Evolutionary conservation across 2,329 filamentous ascomycete species (phyloP), one percentile per base, ranked within the genome.

Genomic region (Colletotrichum liriopes): DNA sequence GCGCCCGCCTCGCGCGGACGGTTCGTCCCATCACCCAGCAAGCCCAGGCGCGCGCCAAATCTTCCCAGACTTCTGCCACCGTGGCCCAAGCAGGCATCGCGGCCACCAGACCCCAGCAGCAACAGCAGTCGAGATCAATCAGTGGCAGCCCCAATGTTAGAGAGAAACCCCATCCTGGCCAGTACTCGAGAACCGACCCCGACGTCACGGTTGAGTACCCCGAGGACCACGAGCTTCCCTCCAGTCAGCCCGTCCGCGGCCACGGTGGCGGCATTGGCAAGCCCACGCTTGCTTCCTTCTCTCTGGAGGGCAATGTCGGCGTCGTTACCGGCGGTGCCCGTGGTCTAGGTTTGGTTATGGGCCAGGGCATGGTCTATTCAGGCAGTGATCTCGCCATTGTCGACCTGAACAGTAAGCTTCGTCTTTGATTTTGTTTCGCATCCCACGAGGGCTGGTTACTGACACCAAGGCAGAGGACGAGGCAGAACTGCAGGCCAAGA

Each of bases 351-450:
- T 86, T 98, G 73, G 95, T 97, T 77, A 98, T 98, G 93, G 93
- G 93, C 63, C 95, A 98, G 85, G 95, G 93, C 58, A 90, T 98
- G 82, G 93, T 98, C 65, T 92, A 94, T 65, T 96, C 93, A 65
- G 96, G 96, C 64, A 93, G 94, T 12, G 92, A 97, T 81, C 88
- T 98, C 74, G 96, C 96, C 52, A 93, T 98, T 82, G 94, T 98
- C 51, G 96, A 98, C 81, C 86, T 98, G 85, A 98, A 98, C 84
- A 93, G 94, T 96, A 83, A 76, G 91, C 87, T 58, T 43, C 49
- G 7, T 23, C 43, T 5, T 23, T 51, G 18, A 45, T 2, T 20
- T 29, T 49, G 39, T n/a, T 16, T 39, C n/a, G 16, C n/a, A n/a
- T 35, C 47, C 23, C 26, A 12, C n/a, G 23, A 23, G n/a, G 23